Evolutionary conservation across 331 rosid genomes (phyloP).

Genomic region (Malus hybrid): DNA sequence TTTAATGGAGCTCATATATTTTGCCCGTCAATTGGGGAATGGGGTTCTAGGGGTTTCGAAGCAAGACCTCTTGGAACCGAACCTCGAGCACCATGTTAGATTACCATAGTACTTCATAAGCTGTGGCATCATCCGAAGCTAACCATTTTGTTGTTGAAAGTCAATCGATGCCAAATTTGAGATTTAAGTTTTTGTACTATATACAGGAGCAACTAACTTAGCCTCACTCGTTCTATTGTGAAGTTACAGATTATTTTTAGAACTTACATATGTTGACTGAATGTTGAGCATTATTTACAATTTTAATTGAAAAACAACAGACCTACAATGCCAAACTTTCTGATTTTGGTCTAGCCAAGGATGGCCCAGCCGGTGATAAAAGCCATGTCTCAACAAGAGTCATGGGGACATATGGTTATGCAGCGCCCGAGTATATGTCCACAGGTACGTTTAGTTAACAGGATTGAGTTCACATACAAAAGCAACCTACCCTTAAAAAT

Average conservation of each 20-base stretch:
- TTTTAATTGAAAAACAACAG: slow-evolving; percentile 32
- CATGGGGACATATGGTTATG: slow-evolving; percentile 97
- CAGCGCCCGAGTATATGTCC: slow-evolving; percentile 96
- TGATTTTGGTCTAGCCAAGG: slow-evolving; percentile 96
- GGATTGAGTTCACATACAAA: neutral
- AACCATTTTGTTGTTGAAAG: neutral
- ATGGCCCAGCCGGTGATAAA: slow-evolving; percentile 75
- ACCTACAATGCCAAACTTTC: slow-evolving; percentile 73
- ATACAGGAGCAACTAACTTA: neutral
- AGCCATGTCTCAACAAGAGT: slow-evolving; percentile 97
- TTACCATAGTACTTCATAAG: neutral
- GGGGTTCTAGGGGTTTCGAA: too few species aligned
- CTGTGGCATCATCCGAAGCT: neutral
- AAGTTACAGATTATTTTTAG: neutral
- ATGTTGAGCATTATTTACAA: neutral
- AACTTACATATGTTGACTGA: neutral
- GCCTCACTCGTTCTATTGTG: neutral
- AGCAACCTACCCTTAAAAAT: neutral
- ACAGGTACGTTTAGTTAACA: slow-evolving; percentile 53
- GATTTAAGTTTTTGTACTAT: neutral
- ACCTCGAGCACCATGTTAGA: neutral
- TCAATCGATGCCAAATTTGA: neutral
- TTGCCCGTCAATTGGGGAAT: too few species aligned
- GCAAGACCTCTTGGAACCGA: neutral
- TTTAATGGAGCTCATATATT: neutral